Conservation (phyloP, 1,284 basidiomycete species). For the Microbotryum lychnidis-dioicae region DNA sequence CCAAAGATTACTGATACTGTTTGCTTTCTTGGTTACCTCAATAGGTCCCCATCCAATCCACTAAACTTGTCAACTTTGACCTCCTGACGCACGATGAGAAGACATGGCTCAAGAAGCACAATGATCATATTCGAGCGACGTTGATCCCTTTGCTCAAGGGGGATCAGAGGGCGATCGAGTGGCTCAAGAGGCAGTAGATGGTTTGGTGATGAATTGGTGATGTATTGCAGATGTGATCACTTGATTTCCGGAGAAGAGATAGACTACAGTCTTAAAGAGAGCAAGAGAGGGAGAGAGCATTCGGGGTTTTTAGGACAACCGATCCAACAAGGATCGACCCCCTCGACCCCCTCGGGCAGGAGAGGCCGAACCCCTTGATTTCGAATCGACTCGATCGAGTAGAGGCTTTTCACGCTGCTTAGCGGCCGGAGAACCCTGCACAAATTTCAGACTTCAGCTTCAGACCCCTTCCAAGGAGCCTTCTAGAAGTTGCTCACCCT, state of each 20-base stretch:
- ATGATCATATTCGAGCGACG: conserved; percentile 31
- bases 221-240: not conserved
- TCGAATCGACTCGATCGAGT: too few relatives aligned
- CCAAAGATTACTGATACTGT: not conserved
- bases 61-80: conserved; percentile 35
- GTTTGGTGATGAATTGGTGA: not conserved
- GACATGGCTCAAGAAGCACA: conserved; percentile 40
- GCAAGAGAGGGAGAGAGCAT: too few relatives aligned
- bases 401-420: too few relatives aligned
- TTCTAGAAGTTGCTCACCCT: too few relatives aligned
- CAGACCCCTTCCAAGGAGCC: too few relatives aligned
- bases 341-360: too few relatives aligned
- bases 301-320: not conserved
- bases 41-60: conserved; percentile 33
- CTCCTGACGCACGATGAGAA: conserved; percentile 36
- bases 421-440: too few relatives aligned
- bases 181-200: conserved; percentile 16
- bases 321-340: too few relatives aligned
- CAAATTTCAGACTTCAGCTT: too few relatives aligned
- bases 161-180: conserved; percentile 20
- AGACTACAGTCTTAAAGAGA: not conserved
- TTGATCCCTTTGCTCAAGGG: conserved; percentile 35
- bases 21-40: not conserved
- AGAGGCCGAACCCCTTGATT: too few relatives aligned
- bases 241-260: not conserved